Base-by-base conservation (phyloP, 257 asterid genomes). In the Hygrophila difformis region DNA sequence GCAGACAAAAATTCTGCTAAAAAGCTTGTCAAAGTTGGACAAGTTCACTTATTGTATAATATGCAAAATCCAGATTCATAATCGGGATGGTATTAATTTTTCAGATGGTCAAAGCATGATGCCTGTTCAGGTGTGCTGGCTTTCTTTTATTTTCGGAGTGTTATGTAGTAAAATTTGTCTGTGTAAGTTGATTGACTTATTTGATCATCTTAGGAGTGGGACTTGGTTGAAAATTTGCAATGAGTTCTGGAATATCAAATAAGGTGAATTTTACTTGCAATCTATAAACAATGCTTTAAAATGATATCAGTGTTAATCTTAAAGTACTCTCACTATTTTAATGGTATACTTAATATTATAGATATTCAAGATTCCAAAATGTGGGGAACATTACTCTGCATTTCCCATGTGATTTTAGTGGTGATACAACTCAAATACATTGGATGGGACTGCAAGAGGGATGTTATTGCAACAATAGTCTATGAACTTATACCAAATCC, bases 401-500 rank as follows among this genome's bases (percentile, higher is more conserved):
- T 76, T 85, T 89, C 73, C 93, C 97, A n/a, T n/a, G n/a, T n/a
- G n/a, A n/a, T n/a, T n/a, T n/a, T n/a, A n/a, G n/a, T n/a, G n/a
- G n/a, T n/a, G n/a, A n/a, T n/a, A n/a, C n/a, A n/a, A n/a, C n/a
- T n/a, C n/a, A n/a, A n/a, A n/a, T n/a, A n/a, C n/a, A n/a, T n/a
- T n/a, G 6, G 91, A 73, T 68, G 39, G 64, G 93, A 89, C 94
- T 60, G 84, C 81, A 89, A 79, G 75, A 77, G 96, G 71, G 94
- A 89, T 55, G 94, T 75, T 19, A 86, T 85, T 39, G 93, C 94
- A 2, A 77, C 91, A 41, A 79, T 89, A 60, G 97, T 89, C 52
- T 89, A 89, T 56, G 97, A 89, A 64, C 72, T 89, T 65, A 79
- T 49, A 76, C 97, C 97, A 41, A 89, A 89, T 67, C 97, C 97